phyloP scores from a whole-genome alignment of 2,329 filamentous ascomycete species.

The Venturia pyrina region DNA sequence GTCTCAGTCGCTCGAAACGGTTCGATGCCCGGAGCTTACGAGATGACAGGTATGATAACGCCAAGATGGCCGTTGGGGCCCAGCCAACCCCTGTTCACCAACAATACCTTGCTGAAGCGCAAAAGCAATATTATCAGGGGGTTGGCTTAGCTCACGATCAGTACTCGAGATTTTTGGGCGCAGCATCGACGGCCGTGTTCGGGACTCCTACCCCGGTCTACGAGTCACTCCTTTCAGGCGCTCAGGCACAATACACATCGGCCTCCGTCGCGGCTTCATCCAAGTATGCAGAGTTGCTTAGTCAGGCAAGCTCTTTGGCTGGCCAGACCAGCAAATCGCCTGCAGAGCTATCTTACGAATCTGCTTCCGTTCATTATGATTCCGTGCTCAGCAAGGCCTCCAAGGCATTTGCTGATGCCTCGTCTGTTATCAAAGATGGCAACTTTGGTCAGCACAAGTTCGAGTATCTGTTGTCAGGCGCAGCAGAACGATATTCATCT shows the following conservation, averaged over 20 bases:
- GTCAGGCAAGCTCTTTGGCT: constrained; percentile 30
- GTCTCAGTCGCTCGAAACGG: neutral
- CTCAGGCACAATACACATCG: constrained; percentile 31
- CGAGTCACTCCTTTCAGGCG: constrained; percentile 15
- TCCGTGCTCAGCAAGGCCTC: constrained; percentile 14
- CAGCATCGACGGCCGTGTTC: constrained; percentile 60
- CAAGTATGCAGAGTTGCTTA: constrained; percentile 29
- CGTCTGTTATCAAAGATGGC: constrained; percentile 20
- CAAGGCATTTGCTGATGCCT: constrained; percentile 25
- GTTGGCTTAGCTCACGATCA: constrained; percentile 68
- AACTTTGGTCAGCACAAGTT: constrained; percentile 5
- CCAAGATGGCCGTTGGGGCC: constrained; percentile 55
- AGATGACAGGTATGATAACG: constrained; percentile 44
- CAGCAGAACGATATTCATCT: neutral
- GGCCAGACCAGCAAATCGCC: constrained; percentile 44
- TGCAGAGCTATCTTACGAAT: constrained; percentile 33
- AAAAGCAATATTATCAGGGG: constrained; percentile 67
- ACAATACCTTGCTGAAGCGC: constrained; percentile 46
- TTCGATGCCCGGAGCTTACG: constrained; percentile 3
- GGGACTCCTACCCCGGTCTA: constrained; percentile 52
- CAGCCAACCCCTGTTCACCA: constrained; percentile 49
- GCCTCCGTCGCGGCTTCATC: constrained; percentile 24
- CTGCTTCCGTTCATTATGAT: constrained; percentile 35
- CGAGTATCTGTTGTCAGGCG: neutral
- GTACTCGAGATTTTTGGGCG: constrained; percentile 64